Conservation (phyloP, 352 stramenopile genomes). For the Nothophytophthora sp. region DNA sequence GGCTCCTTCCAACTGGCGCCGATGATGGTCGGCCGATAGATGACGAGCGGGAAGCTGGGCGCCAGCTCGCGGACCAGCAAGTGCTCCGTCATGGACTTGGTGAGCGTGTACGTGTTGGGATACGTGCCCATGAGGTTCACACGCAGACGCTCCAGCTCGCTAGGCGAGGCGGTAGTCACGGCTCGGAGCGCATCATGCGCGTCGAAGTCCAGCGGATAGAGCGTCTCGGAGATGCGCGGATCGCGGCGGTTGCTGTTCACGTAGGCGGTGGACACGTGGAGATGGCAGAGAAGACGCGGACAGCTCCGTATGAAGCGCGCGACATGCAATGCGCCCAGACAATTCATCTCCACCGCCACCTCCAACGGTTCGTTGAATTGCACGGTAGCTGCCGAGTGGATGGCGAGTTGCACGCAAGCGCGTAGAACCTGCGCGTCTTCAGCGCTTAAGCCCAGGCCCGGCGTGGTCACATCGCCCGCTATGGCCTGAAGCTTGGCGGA, state of each 20-base stretch:
- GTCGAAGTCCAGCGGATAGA: constrained; percentile 90
- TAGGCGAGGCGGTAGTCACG: constrained; percentile 50
- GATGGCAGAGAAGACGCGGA: constrained; percentile 48
- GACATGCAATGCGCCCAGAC: constrained; percentile 62
- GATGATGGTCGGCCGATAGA: constrained; percentile 87
- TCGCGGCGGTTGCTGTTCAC: constrained; percentile 83
- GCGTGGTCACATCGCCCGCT: constrained; percentile 68
- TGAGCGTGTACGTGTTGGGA: constrained; percentile 90
- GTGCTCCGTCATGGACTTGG: constrained; percentile 89
- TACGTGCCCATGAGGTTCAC: constrained; percentile 88
- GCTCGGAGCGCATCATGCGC: constrained; percentile 60
- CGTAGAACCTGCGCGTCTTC: constrained; percentile 47
- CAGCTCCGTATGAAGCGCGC: constrained; percentile 66
- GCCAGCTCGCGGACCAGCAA: constrained; percentile 53
- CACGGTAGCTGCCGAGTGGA: constrained; percentile 87
- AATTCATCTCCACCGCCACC: constrained; percentile 88
- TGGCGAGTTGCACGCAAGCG: constrained; percentile 56
- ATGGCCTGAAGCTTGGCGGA: constrained; percentile 61
- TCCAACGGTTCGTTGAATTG: constrained; percentile 88
- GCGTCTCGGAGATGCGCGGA: constrained; percentile 52
- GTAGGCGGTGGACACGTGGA: constrained; percentile 87
- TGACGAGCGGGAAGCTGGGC: constrained; percentile 59
- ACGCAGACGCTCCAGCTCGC: constrained; percentile 60
- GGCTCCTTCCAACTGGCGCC: constrained; percentile 87
- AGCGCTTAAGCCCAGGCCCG: constrained; percentile 53